Evolutionary conservation across 208 protist genomes (phyloP), one percentile per base, ranked within the genome.

Genomic region (Leptomonas pyrrhocoris): DNA sequence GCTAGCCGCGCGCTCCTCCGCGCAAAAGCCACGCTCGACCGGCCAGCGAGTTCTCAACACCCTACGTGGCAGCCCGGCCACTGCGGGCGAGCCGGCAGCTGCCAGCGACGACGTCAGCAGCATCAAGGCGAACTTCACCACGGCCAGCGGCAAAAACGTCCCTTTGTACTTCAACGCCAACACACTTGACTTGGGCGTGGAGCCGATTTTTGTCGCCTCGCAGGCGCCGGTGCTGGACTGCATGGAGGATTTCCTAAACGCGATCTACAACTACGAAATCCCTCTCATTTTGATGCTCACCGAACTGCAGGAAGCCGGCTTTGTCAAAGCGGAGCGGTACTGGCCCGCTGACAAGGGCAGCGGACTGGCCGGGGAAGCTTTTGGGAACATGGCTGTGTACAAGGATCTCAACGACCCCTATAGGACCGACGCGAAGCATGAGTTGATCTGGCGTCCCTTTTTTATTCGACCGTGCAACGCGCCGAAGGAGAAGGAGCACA

Each of bases 261-360:
- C 78, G 5, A 8, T 94, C 13, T 84, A 80, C 48, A 46, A 81
- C 19, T 59, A 81, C 19, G 60, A 82, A 25, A 90, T 93, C 19
- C 68, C 73, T 12, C 74, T 94, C 38, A 70, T 96, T n/a, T 42
- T 96, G 19, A 94, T 96, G 91, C 45, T 93, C 19, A 96, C 91
- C 13, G 68, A 80, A 43, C 2, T 82, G 42, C 68, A 78, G 36
- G 91, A 96, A 42, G 61, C 40, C 16, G 83, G 76, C 13, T 54
- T 94, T 45, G 40, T 67, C 12, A 96, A 96, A 74, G 91, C 91
- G 11, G 84, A 94, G 48, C 79, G 78, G 27, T 96, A 96, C 77
- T 96, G 91, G 89, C 88, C 88, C 0, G 68, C 34, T 1, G 74
- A 77, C 49, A 68, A 77, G 13, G 38, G 19, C 11, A 63, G 42